Conservation (phyloP, 768 basidiomycete genomes). For the Imleria badia region DNA sequence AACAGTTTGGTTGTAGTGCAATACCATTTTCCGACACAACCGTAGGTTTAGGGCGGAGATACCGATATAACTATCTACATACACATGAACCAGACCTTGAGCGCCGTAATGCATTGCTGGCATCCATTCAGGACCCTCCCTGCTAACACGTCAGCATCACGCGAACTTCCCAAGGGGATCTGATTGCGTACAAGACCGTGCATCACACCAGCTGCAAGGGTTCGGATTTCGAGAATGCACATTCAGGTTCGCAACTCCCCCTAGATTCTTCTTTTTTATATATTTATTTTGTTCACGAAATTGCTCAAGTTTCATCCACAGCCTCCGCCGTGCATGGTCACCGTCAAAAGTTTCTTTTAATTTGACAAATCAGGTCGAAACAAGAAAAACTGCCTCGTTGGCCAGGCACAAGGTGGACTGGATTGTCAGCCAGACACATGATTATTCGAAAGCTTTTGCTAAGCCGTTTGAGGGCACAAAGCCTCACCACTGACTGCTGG, state of each 20-base stretch:
- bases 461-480: slow-evolving; percentile 12
- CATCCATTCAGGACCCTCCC: slow-evolving; percentile 27
- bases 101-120: slow-evolving; percentile 32
- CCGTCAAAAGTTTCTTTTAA: slow-evolving; percentile 9
- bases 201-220: slow-evolving; percentile 20
- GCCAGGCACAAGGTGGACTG: slow-evolving; percentile 12
- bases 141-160: slow-evolving; percentile 31
- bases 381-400: slow-evolving; percentile 14
- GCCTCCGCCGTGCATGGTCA: slow-evolving; percentile 12
- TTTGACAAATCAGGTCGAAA: slow-evolving; percentile 13
- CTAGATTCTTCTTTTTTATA: slow-evolving; percentile 3
- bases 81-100: slow-evolving; percentile 3
- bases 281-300: slow-evolving; percentile 7
- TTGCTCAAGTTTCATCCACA: slow-evolving; percentile 15
- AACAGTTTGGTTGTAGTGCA: background rate
- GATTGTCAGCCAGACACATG: slow-evolving; percentile 11
- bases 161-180: slow-evolving; percentile 16
- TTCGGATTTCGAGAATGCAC: slow-evolving; percentile 25
- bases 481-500: slow-evolving; percentile 27
- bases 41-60: slow-evolving; percentile 25
- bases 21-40: slow-evolving; percentile 1
- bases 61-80: slow-evolving; percentile 1
- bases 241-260: slow-evolving; percentile 25
- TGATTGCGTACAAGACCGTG: slow-evolving; percentile 29
- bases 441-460: slow-evolving; percentile 11